A percentile compares a stretch with the other conserved stretches of the same genome.
phyloP scores from a whole-genome alignment of 768 basidiomycete genomes.

The Boletus subparvulus region DNA sequence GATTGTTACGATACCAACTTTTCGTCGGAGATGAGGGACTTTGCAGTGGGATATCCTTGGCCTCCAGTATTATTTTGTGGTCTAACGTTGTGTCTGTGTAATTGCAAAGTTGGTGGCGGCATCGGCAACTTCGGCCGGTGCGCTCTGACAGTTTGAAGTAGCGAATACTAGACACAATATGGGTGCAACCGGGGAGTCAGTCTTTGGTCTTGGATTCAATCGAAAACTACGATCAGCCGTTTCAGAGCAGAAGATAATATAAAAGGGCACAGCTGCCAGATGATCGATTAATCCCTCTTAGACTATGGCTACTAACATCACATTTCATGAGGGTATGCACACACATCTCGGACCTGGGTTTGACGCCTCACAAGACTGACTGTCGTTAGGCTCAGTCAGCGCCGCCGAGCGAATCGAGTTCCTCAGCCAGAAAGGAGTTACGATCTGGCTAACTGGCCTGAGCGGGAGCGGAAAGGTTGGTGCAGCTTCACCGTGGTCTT shows the following conservation, averaged over 20 bases:
- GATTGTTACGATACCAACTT: conserved; percentile 16
- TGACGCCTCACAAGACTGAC: conserved; percentile 1
- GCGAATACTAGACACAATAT: not conserved
- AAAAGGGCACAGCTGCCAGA: conserved; percentile 3
- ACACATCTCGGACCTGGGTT: not conserved
- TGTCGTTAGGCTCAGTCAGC: conserved; percentile 65
- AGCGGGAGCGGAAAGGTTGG: conserved; percentile 92
- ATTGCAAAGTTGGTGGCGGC: not conserved
- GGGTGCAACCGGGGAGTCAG: not conserved
- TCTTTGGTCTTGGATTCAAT: not conserved
- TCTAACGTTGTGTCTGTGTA: not conserved
- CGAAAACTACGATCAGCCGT: not conserved
- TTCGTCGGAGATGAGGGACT: conserved; percentile 20
- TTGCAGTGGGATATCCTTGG: conserved; percentile 19
- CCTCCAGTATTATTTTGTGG: conserved; percentile 1
- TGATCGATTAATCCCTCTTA: not conserved
- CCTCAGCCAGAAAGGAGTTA: conserved; percentile 80
- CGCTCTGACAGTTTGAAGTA: not conserved
- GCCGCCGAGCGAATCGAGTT: conserved; percentile 63
- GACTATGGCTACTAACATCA: conserved; percentile 50
- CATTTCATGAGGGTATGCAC: conserved; percentile 63
- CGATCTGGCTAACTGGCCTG: conserved; percentile 96
- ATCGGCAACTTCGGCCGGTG: conserved; percentile 18
- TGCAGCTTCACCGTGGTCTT: not conserved
- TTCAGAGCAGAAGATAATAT: not conserved